Evolutionary conservation across 306 rosid species (phyloP).

Genomic region (Vigna nakashimae): DNA sequence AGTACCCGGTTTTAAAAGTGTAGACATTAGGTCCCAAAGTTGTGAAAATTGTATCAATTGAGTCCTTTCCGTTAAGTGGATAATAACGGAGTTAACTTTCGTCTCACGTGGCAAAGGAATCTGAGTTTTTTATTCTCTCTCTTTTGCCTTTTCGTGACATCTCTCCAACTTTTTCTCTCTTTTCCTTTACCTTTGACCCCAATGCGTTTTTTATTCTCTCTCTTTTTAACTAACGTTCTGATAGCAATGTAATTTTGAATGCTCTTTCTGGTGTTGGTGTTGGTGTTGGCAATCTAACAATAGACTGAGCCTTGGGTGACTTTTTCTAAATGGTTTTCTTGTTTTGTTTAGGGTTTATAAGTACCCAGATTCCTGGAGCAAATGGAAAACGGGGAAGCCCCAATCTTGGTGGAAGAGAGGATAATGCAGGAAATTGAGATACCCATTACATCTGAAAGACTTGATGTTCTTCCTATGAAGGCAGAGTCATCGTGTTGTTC

Average conservation of each 20-base stretch:
- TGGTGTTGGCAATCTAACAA: constrained; percentile 6
- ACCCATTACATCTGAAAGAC: constrained; percentile 43
- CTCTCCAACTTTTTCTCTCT: too few species aligned
- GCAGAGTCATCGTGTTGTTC: constrained; percentile 46
- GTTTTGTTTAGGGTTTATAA: constrained; percentile 27
- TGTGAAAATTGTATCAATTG: too few species aligned
- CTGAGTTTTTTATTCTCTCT: too few species aligned
- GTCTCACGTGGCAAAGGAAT: too few species aligned
- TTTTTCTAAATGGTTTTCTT: constrained; percentile 27
- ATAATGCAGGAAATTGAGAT: constrained; percentile 58
- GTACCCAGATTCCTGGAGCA: constrained; percentile 39
- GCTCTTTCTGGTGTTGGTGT: not conserved
- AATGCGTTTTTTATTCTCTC: too few species aligned
- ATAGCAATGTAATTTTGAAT: constrained; percentile 5
- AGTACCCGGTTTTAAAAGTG: too few species aligned
- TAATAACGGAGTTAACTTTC: too few species aligned
- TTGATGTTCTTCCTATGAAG: constrained; percentile 43
- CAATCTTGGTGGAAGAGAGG: constrained; percentile 50
- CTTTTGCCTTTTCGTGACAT: too few species aligned
- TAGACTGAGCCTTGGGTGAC: constrained; percentile 3
- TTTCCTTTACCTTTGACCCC: too few species aligned
- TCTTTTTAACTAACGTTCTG: too few species aligned
- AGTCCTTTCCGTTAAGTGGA: too few species aligned
- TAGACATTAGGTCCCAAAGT: too few species aligned
- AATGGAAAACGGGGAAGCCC: constrained; percentile 61